phyloP scores from a whole-genome alignment of 768 basidiomycete genomes.

The Leccinellum luteum region DNA sequence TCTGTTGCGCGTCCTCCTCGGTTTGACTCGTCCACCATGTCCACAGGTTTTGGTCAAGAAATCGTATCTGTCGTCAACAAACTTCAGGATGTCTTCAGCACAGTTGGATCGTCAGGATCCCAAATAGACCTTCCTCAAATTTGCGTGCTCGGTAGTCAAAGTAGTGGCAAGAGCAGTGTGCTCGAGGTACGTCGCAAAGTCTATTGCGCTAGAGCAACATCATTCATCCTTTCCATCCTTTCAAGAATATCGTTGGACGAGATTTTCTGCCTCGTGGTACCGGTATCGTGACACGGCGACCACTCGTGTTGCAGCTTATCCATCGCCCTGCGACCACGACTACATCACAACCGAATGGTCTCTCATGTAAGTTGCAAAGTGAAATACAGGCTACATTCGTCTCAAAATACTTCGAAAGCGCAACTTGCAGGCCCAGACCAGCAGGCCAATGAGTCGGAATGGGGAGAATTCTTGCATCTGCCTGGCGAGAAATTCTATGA shows the following conservation, averaged over 20 bases:
- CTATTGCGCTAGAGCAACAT: background rate
- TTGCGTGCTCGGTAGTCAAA: constrained; percentile 88
- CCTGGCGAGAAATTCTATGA: constrained; percentile 98
- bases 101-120: constrained; percentile 74
- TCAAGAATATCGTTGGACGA: constrained; percentile 93
- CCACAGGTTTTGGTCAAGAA: constrained; percentile 73
- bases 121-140: constrained; percentile 91
- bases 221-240: constrained; percentile 9
- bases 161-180: constrained; percentile 92
- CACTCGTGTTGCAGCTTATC: constrained; percentile 94
- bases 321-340: constrained; percentile 66
- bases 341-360: constrained; percentile 42
- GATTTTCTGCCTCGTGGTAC: constrained; percentile 99
- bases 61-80: constrained; percentile 84
- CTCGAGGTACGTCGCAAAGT: constrained; percentile 60
- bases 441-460: constrained; percentile 88
- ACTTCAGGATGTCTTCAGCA: constrained; percentile 86
- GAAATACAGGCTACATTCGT: background rate
- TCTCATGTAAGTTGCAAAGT: constrained; percentile 36
- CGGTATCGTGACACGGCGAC: constrained; percentile 97
- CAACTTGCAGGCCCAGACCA: constrained; percentile 54
- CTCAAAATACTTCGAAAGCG: constrained; percentile 15
- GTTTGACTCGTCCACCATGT: constrained; percentile 31
- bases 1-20: constrained; percentile 11
- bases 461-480: constrained; percentile 98